Base-by-base conservation (phyloP, 352 stramenopile genomes). In the Elongisporangium anandrum region DNA sequence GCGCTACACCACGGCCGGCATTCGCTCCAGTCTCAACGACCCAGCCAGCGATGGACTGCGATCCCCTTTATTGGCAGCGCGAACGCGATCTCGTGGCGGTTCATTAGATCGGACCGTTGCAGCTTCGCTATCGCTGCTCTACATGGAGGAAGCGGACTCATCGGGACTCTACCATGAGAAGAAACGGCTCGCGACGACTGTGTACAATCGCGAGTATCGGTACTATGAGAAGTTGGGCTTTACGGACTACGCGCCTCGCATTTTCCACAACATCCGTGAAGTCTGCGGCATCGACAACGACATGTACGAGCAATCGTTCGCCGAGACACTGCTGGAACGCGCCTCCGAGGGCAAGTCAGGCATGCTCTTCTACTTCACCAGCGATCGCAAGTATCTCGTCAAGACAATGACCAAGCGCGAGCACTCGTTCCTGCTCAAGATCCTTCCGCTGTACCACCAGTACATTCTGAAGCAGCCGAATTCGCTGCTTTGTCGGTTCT, bases 371-470 rank as follows among this genome's bases (percentile, higher is more conserved):
- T 95, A 95, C 75, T 95, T 94, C 54, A 91, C 86, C 6, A 93
- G 79, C 56, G 83, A 94, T 60, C 77, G 83, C 49, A 81, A 81
- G 70, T 95, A 93, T 57, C 66, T 95, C 6, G 86, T 95, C 57
- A 95, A 95, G 73, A 95, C 84, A 2, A 94, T 95, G 86, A 92
- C 85, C 38, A 94, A 95, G 70, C 80, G 77, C 57, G 86, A 95
- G 67, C 84, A 95, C 59, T 87, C 81, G 50, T 93, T 94, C 54
- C 54, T 95, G 57, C 75, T 94, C 2, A 70, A 85, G 45, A 86
- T 95, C 41, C 72, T 95, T 8, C 84, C 86, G 23, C 60, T 89
- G 22, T 95, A 91, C 54, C 86, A 95, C 59, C 81, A 92, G 71
- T 95, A 95, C 60, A 77, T 95, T 50, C 65, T 92, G 16, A 87